phyloP scores from a whole-genome alignment of 208 protist species.

The Acanthamoeba triangularis region DNA sequence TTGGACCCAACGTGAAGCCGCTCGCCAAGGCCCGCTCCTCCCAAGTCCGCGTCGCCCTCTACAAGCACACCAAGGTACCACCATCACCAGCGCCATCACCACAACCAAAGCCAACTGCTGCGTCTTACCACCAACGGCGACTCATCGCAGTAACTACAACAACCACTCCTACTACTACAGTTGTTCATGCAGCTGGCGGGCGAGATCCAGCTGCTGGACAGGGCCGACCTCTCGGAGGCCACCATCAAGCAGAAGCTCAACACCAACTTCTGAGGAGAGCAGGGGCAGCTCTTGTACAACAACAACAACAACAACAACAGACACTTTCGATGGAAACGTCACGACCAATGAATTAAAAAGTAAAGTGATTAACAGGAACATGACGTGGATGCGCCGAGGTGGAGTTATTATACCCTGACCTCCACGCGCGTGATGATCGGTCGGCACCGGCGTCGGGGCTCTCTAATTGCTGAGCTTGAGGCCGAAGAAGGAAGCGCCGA shows the following conservation, averaged over 20 bases:
- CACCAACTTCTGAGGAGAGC: constrained; percentile 11
- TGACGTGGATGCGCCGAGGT: background rate
- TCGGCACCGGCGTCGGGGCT: background rate
- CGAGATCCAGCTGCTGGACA: constrained; percentile 43
- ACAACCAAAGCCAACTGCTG: no score
- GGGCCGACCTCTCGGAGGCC: constrained; percentile 35
- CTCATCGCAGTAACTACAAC: background rate
- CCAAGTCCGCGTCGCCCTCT: constrained; percentile 71
- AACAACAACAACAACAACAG: background rate
- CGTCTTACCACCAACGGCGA: no score
- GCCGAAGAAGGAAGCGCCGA: constrained; percentile 26
- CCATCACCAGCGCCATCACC: background rate
- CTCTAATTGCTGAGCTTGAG: constrained; percentile 2
- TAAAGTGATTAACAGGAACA: no score
- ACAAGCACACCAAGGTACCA: constrained; percentile 73
- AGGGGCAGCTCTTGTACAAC: background rate
- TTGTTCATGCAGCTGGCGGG: constrained; percentile 57
- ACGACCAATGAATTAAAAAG: no score
- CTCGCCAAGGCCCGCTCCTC: constrained; percentile 69
- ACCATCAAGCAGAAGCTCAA: constrained; percentile 68
- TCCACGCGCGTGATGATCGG: background rate
- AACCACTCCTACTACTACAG: background rate
- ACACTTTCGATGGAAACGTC: no score
- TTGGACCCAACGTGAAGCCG: constrained; percentile 68
- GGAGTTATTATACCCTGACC: background rate